These are phyloP conservation scores for Euphrasia arctica DNA, from an alignment of 305 asterid genomes.

Conservation along the genomic window DNA sequence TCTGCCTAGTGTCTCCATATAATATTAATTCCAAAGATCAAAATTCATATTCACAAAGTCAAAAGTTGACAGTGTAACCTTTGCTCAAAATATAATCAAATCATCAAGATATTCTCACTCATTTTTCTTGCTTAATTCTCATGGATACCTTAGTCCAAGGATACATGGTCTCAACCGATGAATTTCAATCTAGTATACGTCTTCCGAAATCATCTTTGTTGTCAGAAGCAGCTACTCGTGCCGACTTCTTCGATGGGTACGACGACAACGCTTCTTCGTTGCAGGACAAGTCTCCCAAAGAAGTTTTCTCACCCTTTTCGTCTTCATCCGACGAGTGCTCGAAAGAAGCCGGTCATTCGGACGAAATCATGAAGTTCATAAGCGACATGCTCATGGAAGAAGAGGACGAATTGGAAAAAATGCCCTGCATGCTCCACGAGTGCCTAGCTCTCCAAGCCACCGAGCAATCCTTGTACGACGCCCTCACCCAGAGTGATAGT, in stretches of 20 bases:
- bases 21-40: not conserved
- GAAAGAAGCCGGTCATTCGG: conserved; percentile 42
- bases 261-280: not conserved
- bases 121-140: not conserved
- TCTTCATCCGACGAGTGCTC: conserved; percentile 29
- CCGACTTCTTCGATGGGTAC: conserved; percentile 9
- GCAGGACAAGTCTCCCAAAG: not conserved
- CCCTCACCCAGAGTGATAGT: conserved; percentile 17
- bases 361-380: conserved; percentile 49
- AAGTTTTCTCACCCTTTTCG: conserved; percentile 4
- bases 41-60: not conserved
- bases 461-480: conserved; percentile 39
- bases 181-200: conserved; percentile 27
- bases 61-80: not conserved
- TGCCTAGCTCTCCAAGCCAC: conserved; percentile 50
- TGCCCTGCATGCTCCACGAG: conserved; percentile 71
- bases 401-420: conserved; percentile 49
- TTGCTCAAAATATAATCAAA: not conserved
- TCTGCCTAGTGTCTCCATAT: not conserved
- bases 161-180: conserved; percentile 19
- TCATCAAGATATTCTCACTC: not conserved
- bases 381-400: conserved; percentile 74
- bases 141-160: conserved; percentile 38
- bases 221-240: conserved; percentile 23
- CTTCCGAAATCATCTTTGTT: conserved; percentile 20